Percentiles rank a stretch among this genome's conserved stretches.
Conservation (phyloP, 139 green algal genomes). For the Chlorella sp. region DNA sequence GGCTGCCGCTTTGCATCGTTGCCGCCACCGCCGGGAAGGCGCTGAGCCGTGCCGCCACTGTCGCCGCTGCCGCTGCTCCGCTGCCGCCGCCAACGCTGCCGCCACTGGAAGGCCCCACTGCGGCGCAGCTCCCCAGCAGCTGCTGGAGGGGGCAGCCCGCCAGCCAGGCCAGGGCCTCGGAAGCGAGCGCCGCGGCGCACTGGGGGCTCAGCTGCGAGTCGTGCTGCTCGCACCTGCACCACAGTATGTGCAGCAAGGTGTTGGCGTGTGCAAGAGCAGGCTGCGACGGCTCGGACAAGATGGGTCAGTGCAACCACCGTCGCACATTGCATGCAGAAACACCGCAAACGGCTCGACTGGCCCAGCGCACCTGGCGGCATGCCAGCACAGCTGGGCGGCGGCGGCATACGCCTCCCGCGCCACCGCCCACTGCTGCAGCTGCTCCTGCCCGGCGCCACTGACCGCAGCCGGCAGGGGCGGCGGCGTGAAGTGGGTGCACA, state of each 20-base stretch:
- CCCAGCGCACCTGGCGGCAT: slow-evolving; percentile 28
- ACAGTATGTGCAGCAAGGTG: background rate
- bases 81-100: background rate
- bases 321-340: background rate
- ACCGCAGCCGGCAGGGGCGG: background rate
- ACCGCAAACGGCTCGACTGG: background rate
- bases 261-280: background rate
- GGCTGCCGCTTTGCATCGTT: slow-evolving; percentile 7
- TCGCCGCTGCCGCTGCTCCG: slow-evolving; percentile 15
- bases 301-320: background rate
- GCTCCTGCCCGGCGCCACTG: background rate
- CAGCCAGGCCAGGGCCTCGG: slow-evolving; percentile 12
- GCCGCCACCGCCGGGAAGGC: slow-evolving; percentile 33
- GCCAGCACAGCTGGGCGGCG: slow-evolving; percentile 41
- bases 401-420: slow-evolving; percentile 39
- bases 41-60: background rate
- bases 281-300: background rate
- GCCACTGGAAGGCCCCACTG: background rate
- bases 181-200: slow-evolving; percentile 7
- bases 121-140: background rate
- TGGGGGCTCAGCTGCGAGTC: slow-evolving; percentile 21
- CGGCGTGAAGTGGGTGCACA: slow-evolving; percentile 34
- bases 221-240: background rate
- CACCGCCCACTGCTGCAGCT: slow-evolving; percentile 31
- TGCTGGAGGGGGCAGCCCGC: slow-evolving; percentile 3